Base-by-base conservation (phyloP, 2,329 filamentous ascomycete species). In the Penicillium sp. region DNA sequence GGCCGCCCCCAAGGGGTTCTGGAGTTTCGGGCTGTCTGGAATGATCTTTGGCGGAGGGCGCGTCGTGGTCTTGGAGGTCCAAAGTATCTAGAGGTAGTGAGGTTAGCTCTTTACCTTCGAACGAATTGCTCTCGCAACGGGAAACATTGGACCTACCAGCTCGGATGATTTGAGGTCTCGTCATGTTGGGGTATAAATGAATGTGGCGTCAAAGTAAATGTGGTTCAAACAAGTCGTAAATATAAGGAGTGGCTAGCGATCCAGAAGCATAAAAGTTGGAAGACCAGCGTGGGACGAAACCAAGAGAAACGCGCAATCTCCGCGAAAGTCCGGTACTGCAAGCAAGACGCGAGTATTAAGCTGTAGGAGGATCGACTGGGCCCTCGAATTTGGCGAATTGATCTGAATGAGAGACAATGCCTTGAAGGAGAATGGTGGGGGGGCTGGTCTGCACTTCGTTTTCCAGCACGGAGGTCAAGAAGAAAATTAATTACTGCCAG, bases 31-130 rank as follows among this genome's bases (percentile, higher is more conserved):
- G 75, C 64, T 81, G 80, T 59, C 77, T 77, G 13, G 80, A 76
- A 70, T 95, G 90, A 67, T 91, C 87, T 75, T 95, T 81, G 33
- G 92, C 89, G 38, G 91, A 93, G 29, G 90, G 89, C 51, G 86
- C 78, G 64, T 85, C 77, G 65, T 84, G 87, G 72, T 89, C 83
- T 79, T 97, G 93, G 44, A 97, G 83, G 75, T 97, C 93, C 73
- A 96, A 87, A 55, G 92, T 95, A 76, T 97, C 92, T 95, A 72
- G 49, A 51, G 45, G 52, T 44, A 44, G n/a, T n/a, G 35, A 28
- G 25, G 40, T 63, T 39, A 60, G 50, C 28, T 48, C 36, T 18
- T 42, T 18, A 25, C 14, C 12, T 41, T 43, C 22, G 13, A 35
- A 41, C 27, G 19, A 49, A 49, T 38, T 38, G 29, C 31, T 25